Evolutionary conservation across 169 alveolate species (phyloP), one percentile per base, ranked within the genome.

Genomic region (Miamiensis avidus): DNA sequence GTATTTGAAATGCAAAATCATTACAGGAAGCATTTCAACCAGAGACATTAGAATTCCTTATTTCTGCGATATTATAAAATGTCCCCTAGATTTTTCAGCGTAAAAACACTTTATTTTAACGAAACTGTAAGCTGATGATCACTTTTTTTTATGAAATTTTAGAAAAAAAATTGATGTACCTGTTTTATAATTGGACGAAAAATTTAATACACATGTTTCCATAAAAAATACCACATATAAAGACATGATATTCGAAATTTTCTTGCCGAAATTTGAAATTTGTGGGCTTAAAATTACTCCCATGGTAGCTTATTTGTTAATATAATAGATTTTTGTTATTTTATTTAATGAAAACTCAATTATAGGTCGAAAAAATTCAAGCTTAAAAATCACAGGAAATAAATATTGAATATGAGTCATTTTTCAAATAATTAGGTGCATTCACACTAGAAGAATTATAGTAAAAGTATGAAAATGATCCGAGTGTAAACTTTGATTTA

Each of bases 281-380:
- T 83, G 94, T 77, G 98, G 98, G 0, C 76, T 95, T n/a, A 91
- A 85, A 76, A 83, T 95, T 69, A 94, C 94, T 77, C 98, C 98
- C 28, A 82, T 92, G 85, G 98, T 49, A 49, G 20, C 20, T 11
- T 49, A 49, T 11, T 94, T 26, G 88, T 85, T 34, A 86, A 89
- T 49, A 49, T 11, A 49, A 4, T 49, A 49, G 4, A 49, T 49
- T 20, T 49, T 11, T 11, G 4, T 49, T 49, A 4, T 49, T 11
- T 11, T 49, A 49, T 11, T 11, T 49, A 11, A 20, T 49, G 20
- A 49, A 49, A 11, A 49, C 20, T 49, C 20, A 49, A 49, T 49
- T 49, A 11, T 49, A 49, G 69, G 69, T 86, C 31, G 31, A 81
- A 65, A 74, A 82, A 28, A 85, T 95, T 20, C 76, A 88, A 28